Percentiles rank a stretch among this genome's conserved stretches.
Conservation (phyloP, 2,329 filamentous ascomycete species). For the Tolypocladium tundrense region DNA sequence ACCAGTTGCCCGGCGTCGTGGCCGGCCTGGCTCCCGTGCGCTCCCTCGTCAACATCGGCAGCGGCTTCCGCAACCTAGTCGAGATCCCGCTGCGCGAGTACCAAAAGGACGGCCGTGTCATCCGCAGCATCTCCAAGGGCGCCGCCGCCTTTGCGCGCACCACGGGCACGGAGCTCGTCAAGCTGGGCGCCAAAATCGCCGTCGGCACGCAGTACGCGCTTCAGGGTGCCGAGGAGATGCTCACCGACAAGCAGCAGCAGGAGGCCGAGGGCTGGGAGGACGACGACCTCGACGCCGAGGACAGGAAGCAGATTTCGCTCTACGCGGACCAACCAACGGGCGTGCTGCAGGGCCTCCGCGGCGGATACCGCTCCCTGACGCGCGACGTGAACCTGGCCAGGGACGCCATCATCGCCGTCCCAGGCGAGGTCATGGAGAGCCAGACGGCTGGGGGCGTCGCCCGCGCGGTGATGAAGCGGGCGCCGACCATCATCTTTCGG, state of each 20-base stretch:
- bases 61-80: constrained; percentile 75
- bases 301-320: constrained; percentile 70
- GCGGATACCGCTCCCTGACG: constrained; percentile 72
- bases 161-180: constrained; percentile 88
- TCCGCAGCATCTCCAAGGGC: constrained; percentile 87
- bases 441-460: constrained; percentile 72
- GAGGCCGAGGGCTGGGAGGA: constrained; percentile 41
- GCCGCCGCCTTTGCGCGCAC: constrained; percentile 84
- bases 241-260: constrained; percentile 37
- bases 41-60: constrained; percentile 82
- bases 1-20: constrained; percentile 81
- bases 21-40: constrained; percentile 85
- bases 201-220: constrained; percentile 92
- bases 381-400: constrained; percentile 78
- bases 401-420: constrained; percentile 91
- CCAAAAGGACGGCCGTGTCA: constrained; percentile 81
- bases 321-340: constrained; percentile 93
- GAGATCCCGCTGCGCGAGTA: constrained; percentile 89
- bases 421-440: constrained; percentile 82
- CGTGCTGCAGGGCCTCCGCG: constrained; percentile 74
- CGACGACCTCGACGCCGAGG: constrained; percentile 54
- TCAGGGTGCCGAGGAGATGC: constrained; percentile 75
- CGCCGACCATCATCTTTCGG: constrained; percentile 86
- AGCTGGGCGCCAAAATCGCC: constrained; percentile 85
- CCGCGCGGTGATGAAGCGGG: constrained; percentile 64